These are phyloP conservation scores for Eimeria zaria DNA, from an alignment of 169 alveolate genomes.

Conservation along the genomic window DNA sequence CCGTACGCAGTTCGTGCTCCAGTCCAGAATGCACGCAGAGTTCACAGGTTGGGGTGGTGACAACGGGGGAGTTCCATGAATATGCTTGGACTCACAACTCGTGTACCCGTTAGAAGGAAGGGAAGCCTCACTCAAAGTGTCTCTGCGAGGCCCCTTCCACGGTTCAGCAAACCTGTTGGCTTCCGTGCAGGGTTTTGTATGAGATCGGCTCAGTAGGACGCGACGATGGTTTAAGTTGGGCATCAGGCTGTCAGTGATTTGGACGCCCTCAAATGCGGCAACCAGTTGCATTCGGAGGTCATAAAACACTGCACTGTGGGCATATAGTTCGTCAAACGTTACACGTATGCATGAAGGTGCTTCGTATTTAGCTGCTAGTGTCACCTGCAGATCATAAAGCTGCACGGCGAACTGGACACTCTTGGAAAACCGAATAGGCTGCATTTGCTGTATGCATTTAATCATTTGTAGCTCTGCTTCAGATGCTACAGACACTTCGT, in stretches of 20 bases:
- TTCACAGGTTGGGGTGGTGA: conserved; percentile 19
- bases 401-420: conserved; percentile 59
- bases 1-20: conserved; percentile 46
- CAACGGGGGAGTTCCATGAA: conserved; percentile 37
- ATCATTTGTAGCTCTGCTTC: conserved; percentile 35
- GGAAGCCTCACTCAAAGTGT: neutral
- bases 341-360: conserved; percentile 61
- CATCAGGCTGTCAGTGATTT: conserved; percentile 48
- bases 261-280: conserved; percentile 36
- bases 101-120: neutral
- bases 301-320: conserved; percentile 57
- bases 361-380: conserved; percentile 48
- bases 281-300: conserved; percentile 55
- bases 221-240: conserved; percentile 41
- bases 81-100: neutral
- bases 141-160: neutral
- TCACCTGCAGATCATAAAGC: conserved; percentile 24
- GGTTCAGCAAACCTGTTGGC: neutral
- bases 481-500: conserved; percentile 29
- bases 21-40: conserved; percentile 35
- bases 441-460: conserved; percentile 58
- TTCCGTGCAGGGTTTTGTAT: neutral
- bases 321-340: conserved; percentile 3
- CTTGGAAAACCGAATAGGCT: conserved; percentile 33
- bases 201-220: neutral